phyloP scores from a whole-genome alignment of 106 monocot species.

The Phalaenopsis aphrodite region DNA sequence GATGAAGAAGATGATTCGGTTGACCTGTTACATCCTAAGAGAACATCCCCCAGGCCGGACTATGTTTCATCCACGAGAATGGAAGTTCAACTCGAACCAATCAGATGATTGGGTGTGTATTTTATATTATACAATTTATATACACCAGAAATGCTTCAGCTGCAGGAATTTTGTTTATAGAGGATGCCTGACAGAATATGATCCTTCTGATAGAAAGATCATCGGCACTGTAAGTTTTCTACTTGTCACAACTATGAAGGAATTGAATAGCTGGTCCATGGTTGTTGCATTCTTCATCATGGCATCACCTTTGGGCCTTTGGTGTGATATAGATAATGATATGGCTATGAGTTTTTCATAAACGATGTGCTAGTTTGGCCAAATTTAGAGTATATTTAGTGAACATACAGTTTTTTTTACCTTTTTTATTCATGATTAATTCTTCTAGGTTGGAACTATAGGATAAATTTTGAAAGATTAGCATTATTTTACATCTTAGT shows the following conservation, averaged over 20 bases:
- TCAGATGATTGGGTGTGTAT: slow-evolving; percentile 40
- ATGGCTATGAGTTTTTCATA: not conserved
- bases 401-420: not conserved
- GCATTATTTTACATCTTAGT: not conserved
- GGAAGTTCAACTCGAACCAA: slow-evolving; percentile 92
- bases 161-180: slow-evolving; percentile 7
- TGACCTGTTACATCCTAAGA: slow-evolving; percentile 59
- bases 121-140: slow-evolving; percentile 2
- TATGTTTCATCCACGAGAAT: slow-evolving; percentile 40
- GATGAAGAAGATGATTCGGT: slow-evolving; percentile 77
- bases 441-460: not conserved
- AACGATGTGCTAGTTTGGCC: not conserved
- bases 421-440: not conserved
- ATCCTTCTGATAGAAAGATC: not conserved
- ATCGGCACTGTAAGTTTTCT: not conserved
- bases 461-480: not conserved
- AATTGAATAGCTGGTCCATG: not conserved
- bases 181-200: slow-evolving; percentile 1
- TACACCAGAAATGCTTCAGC: slow-evolving; percentile 6
- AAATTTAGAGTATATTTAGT: not conserved
- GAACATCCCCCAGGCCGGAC: slow-evolving; percentile 29
- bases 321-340: not conserved
- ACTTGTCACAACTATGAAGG: not conserved
- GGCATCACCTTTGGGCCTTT: not conserved
- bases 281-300: not conserved